Base-by-base conservation (phyloP, 129 eudicot genomes). In the Arctium lappa region DNA sequence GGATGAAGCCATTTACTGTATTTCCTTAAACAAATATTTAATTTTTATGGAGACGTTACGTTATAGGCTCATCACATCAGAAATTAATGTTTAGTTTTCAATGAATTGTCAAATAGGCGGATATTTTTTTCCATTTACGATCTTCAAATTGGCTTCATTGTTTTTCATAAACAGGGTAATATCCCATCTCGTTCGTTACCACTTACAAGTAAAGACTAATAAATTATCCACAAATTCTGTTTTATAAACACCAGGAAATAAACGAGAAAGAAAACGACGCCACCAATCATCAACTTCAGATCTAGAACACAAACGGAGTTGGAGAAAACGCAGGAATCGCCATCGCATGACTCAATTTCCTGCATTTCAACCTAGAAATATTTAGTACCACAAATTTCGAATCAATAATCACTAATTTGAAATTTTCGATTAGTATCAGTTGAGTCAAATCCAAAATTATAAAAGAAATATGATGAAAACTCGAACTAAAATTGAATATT, bases 241-340 rank as follows among this genome's bases (percentile, higher is more conserved):
- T 46, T 27, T 53, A 42, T 70, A 44, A 72, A 65, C 80, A 72
- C 22, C 76, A 40, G 1, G 74, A 60, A 66, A 12, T 66, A 72
- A 72, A 72, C 74, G 70, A 71, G 78, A 69, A 69, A 13, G 69
- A 32, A n/a, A 69, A 31, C 2, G 6, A 22, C 36, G 32, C 13
- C 79, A 48, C 42, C 22, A 7, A 60, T 60, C 30, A 40, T 78
- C 75, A 3, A 48, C 36, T 1, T 75, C 2, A 46, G 15, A 3
- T 75, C 75, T 12, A 84, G 42, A 84, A 84, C 83, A 84, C 83
- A 44, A 84, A 84, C 74, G 87, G 87, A 12, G 83, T 79, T 33
- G 87, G 87, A 32, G 87, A 84, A 71, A 84, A 84, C 11, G 87
- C 83, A 0, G 87, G 87, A 65, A 84, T 84, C 75, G 83, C 83